Percentiles rank a stretch among this genome's conserved stretches.
These are phyloP conservation scores for Citrus maxima DNA, from an alignment of 345 rosid species.

Conservation along the genomic window DNA sequence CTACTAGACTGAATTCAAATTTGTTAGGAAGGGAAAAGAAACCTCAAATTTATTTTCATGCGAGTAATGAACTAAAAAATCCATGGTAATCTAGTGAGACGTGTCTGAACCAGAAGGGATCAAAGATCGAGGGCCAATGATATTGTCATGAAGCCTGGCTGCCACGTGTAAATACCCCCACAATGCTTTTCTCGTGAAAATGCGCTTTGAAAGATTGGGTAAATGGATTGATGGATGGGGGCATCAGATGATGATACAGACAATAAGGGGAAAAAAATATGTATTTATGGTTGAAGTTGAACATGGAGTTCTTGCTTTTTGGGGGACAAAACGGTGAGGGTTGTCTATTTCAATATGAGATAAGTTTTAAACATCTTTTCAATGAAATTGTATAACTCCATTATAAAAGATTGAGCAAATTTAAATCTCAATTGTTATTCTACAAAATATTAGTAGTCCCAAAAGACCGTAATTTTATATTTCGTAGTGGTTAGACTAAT, in stretches of 20 bases:
- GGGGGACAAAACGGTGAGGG: constrained; percentile 19
- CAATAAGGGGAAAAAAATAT: background rate
- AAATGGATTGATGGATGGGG: background rate
- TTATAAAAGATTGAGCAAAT: no score
- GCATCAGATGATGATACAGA: constrained; percentile 7
- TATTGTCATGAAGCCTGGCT: background rate
- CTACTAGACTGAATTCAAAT: no score
- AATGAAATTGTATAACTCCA: background rate
- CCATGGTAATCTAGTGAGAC: background rate
- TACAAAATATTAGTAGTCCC: background rate
- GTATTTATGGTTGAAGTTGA: constrained; percentile 4
- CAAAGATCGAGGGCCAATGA: background rate
- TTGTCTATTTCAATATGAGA: constrained; percentile 4
- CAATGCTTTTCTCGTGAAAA: background rate
- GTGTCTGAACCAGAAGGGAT: background rate
- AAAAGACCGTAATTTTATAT: background rate
- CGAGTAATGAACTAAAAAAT: background rate
- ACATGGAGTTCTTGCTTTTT: constrained; percentile 27
- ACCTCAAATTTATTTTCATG: background rate
- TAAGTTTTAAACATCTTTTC: constrained; percentile 1
- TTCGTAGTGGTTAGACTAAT: background rate
- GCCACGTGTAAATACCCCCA: constrained; percentile 33
- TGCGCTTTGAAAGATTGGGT: background rate
- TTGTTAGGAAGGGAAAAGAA: no score
- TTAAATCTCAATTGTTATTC: no score